Conservation (phyloP, 768 basidiomycete species). For the Filobasidium wieringae region DNA sequence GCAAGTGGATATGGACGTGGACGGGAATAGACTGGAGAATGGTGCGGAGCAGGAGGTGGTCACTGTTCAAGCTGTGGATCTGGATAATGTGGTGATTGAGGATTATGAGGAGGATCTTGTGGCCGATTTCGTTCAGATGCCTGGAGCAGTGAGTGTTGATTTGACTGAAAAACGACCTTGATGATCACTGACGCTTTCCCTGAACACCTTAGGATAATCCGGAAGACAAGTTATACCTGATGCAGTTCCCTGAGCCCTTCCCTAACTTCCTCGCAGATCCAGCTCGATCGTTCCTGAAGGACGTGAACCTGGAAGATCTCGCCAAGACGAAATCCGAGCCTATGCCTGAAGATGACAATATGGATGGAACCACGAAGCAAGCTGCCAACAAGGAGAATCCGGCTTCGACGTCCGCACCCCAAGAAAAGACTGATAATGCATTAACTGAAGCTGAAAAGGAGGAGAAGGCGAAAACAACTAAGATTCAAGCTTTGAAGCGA, state of each 20-base stretch:
- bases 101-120: conserved; percentile 30
- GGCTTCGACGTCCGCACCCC: conserved; percentile 7
- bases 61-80: conserved; percentile 31
- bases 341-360: conserved; percentile 46
- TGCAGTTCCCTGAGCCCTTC: conserved; percentile 81
- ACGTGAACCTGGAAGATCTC: conserved; percentile 39
- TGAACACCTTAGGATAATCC: conserved; percentile 24
- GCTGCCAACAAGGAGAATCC: conserved; percentile 18
- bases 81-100: conserved; percentile 35
- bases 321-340: conserved; percentile 16
- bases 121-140: conserved; percentile 25
- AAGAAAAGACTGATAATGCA: neutral
- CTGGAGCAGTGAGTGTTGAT: conserved; percentile 6
- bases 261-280: conserved; percentile 52
- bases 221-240: conserved; percentile 54
- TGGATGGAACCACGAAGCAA: conserved; percentile 39
- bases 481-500: neutral
- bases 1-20: conserved; percentile 26
- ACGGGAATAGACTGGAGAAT: conserved; percentile 19
- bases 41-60: conserved; percentile 22
- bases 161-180: neutral
- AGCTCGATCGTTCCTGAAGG: conserved; percentile 19
- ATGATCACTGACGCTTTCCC: neutral
- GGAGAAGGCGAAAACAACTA: conserved; percentile 31
- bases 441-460: conserved; percentile 15